Conservation (phyloP, 768 basidiomycete genomes). For the Pleurotus djamor region DNA sequence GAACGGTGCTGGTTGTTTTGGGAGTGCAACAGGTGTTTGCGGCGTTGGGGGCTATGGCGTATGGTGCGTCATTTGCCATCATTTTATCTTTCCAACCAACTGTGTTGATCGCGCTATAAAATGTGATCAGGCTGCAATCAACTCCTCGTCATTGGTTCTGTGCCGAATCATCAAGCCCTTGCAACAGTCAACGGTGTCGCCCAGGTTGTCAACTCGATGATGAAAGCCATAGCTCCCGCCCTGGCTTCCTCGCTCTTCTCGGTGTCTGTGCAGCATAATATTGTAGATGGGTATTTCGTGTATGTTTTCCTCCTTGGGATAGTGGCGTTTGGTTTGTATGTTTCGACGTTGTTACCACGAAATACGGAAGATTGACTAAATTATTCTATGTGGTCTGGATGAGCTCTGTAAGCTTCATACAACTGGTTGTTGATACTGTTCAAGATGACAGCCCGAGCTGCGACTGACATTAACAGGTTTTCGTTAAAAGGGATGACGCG, state of each 20-base stretch:
- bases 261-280: constrained; percentile 39
- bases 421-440: no score
- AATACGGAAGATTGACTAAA: neutral
- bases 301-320: constrained; percentile 28
- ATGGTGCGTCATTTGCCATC: no score
- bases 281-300: constrained; percentile 44
- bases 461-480: no score
- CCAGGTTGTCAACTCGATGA: constrained; percentile 47
- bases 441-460: no score
- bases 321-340: neutral
- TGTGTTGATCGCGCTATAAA: no score
- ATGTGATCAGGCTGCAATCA: constrained; percentile 41
- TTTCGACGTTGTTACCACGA: neutral
- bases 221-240: constrained; percentile 52
- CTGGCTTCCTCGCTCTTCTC: constrained; percentile 58
- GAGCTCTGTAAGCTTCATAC: no score
- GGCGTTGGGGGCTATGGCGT: constrained; percentile 26
- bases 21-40: constrained; percentile 27
- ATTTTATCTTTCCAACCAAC: no score
- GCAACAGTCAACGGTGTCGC: constrained; percentile 54
- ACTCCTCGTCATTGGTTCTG: constrained; percentile 40
- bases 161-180: constrained; percentile 36
- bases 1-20: constrained; percentile 24
- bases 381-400: neutral
- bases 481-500: no score